Base-by-base conservation (phyloP, 1,139 yeast species). In the Hyphopichia fennica region DNA sequence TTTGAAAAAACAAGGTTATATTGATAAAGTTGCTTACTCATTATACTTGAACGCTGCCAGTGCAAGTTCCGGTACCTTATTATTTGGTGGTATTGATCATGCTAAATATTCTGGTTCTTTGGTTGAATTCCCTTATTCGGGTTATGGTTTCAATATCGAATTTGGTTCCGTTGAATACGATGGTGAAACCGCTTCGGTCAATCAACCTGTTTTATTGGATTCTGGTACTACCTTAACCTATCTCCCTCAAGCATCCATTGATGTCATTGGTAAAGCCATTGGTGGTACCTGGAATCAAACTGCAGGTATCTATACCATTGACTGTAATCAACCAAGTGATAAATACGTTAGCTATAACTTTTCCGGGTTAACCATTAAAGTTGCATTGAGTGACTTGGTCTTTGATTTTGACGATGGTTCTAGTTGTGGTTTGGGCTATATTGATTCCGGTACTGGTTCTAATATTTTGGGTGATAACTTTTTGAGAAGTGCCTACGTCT, bases 211-310 rank as follows among this genome's bases (percentile, higher is more conserved):
- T 3, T 58, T 81, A 36, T 61, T 85, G 34, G 93, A 85, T 60
- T 77, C 88, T 2, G 93, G 93, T 36, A 77, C 90, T 8, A 79
- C 90, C 2, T 60, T 80, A 38, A 70, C 84, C 4, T 75, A 73
- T 48, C 58, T 82, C 2, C 86, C 88, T 17, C 39, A 52, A 1
- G 55, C 49, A n/a, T 52, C 76, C 20, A 60, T 79, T 13, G 52
- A 55, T 3, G 47, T 58, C 3, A 60, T 82, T 42, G 81, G 77
- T 0, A 41, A 45, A 2, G 40, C 53, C 1, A 48, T 77, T 5
- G 67, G 70, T 35, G 53, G 43, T 15, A 43, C 40, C 2, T 42
- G 41, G 32, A 13, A 16, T 28, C 9, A 11, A 16, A 5, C 17
- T 22, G 20, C 35, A 4, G 28, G 15, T 10, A 16, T 17, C 28